Conservation (phyloP, 2,329 filamentous ascomycete genomes). For the Botrytis tulipae region DNA sequence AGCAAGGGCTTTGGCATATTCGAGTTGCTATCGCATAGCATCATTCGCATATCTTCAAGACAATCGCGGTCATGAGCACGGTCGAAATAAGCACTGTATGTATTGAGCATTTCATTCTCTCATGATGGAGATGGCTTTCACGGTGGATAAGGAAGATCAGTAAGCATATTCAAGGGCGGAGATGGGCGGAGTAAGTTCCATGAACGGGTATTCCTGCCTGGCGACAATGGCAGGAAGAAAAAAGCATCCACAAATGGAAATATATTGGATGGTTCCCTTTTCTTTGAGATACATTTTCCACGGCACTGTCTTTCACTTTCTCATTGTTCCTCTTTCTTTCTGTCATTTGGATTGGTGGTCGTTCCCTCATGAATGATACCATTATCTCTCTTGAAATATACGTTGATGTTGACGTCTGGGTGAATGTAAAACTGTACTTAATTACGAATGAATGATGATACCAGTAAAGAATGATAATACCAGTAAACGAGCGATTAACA, state of each 20-base stretch:
- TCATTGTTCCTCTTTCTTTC: not conserved
- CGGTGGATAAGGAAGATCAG: not conserved
- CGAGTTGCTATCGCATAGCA: not conserved
- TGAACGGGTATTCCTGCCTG: not conserved
- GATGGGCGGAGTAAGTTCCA: not conserved
- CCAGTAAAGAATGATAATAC: not conserved
- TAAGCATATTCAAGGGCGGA: not conserved
- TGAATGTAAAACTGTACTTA: not conserved
- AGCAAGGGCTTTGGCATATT: not conserved
- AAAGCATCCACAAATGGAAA: not conserved
- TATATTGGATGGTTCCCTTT: not conserved
- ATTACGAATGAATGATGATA: not conserved
- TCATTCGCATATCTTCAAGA: conserved; percentile 4
- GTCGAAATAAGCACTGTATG: conserved; percentile 5
- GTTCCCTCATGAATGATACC: not conserved
- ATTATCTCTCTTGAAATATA: not conserved
- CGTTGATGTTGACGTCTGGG: not conserved
- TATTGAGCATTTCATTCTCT: conserved; percentile 17
- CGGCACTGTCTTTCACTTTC: not conserved
- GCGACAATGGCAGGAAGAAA: not conserved
- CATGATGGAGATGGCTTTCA: not conserved
- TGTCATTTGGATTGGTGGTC: not conserved
- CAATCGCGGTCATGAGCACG: not conserved
- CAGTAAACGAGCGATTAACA: not conserved
- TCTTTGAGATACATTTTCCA: not conserved